Base-by-base conservation (phyloP, 2,329 filamentous ascomycete species). In the Aspergillus cejpii region DNA sequence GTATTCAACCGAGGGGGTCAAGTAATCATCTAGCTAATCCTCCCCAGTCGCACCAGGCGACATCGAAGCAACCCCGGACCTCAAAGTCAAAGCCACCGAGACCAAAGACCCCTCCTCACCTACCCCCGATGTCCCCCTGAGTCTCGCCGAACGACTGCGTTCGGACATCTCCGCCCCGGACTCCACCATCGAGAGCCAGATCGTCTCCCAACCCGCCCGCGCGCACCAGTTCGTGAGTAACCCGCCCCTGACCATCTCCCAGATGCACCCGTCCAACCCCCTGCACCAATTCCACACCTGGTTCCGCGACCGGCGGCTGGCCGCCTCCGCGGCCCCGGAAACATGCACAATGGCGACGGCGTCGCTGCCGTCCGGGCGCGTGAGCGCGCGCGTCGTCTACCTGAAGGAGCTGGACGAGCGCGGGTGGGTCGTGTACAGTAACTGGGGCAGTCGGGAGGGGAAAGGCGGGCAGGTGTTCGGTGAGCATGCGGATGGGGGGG, bases 391-490 rank as follows among this genome's bases (percentile, higher is more conserved):
- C 47, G 78, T 88, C 55, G 88, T 98, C 28, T 98, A 97, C 70
- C 77, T 98, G 54, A 98, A 98, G 70, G 92, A 97, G 73, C 80
- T 97, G 19, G 90, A 97, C 66, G 68, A 74, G 43, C 58, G 67
- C 4, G 89, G 90, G 12, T 98, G 94, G 69, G 88, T 97, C 34
- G 76, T 98, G 39, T 98, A 97, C 75, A 85, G 81, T 61, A 98
- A 98, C 68, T 91, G 90, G 73, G 89, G 81, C 48, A 87, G 81
- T 47, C 70, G 77, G 21, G 81, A 83, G 49, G 68, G 68, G 1
- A 71, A 71, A 45, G 68, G 68, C 12, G 59, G 56, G 24, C 66
- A 71, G 44, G 64, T 72, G 1, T 69, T 69, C 44, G 62, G 68
- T 6, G 37, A 26, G 10, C 39, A 45, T 21, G 44, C 37, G 3